A percentile compares a stretch with the other conserved stretches of the same genome.
Evolutionary conservation across 2,329 filamentous ascomycete genomes (phyloP).

Genomic region (Colletotrichum sp.): DNA sequence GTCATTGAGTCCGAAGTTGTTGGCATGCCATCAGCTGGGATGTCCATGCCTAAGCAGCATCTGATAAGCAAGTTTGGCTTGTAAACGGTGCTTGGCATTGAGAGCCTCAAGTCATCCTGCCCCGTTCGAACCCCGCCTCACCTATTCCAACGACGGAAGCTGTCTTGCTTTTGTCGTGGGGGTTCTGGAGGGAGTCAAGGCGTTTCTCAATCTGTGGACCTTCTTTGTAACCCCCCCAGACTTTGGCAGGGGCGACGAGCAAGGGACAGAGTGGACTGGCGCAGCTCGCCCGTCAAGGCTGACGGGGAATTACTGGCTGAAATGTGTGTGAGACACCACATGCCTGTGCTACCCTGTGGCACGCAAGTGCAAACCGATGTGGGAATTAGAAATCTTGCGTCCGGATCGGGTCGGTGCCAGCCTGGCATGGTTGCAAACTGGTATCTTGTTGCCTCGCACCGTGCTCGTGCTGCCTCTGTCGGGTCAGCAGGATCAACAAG

Average conservation of each 20-base stretch:
- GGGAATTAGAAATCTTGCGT: not conserved
- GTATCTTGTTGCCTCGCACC: not conserved
- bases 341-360: not conserved
- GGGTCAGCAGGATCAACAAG: not conserved
- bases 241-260: not conserved
- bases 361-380: not conserved
- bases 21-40: not conserved
- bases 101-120: not conserved
- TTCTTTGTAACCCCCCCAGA: not conserved
- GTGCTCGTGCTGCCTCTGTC: not conserved
- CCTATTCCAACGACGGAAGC: not conserved
- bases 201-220: not conserved
- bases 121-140: not conserved
- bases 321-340: constrained; percentile 12
- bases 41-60: not conserved
- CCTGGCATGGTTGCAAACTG: not conserved
- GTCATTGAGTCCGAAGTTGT: not conserved
- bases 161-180: not conserved
- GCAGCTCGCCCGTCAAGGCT: not conserved
- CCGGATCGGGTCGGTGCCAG: not conserved
- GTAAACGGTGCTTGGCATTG: not conserved
- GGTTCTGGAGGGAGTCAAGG: not conserved
- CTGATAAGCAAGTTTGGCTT: not conserved
- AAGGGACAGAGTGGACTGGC: not conserved
- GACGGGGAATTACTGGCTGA: not conserved